phyloP scores from a whole-genome alignment of 352 stramenopile genomes.

The Pythium folliculosum region DNA sequence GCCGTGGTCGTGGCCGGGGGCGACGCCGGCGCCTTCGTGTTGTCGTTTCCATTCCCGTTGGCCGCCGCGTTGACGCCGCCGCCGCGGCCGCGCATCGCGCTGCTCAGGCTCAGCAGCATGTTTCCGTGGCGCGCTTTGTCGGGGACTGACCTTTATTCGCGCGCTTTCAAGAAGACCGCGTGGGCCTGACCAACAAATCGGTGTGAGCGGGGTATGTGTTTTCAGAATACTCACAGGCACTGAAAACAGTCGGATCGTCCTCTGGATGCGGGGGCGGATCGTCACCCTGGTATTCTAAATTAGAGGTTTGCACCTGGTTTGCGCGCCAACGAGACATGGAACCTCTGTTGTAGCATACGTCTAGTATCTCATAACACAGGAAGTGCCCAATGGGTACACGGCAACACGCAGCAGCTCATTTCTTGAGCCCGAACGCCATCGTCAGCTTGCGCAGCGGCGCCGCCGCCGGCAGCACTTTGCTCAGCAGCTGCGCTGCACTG shows the following conservation, averaged over 20 bases:
- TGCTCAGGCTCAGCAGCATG: slow-evolving; percentile 28
- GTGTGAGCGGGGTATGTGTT: background rate
- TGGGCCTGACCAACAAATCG: background rate
- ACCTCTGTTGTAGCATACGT: slow-evolving; percentile 12
- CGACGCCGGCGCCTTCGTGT: slow-evolving; percentile 1
- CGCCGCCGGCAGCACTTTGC: slow-evolving; percentile 11
- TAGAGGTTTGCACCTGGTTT: slow-evolving; percentile 9
- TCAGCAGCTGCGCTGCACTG: slow-evolving; percentile 5
- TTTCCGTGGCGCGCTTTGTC: background rate
- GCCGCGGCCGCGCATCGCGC: slow-evolving; percentile 28
- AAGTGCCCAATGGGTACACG: slow-evolving; percentile 22
- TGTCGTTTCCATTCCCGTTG: slow-evolving; percentile 6
- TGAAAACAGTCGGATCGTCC: background rate
- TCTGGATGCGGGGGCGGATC: too few relatives aligned
- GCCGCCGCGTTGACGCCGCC: background rate
- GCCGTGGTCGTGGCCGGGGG: background rate
- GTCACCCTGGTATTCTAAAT: slow-evolving; percentile 20
- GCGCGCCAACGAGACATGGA: background rate
- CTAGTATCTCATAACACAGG: slow-evolving; percentile 6
- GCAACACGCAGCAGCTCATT: background rate
- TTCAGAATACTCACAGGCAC: background rate
- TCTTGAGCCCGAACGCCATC: background rate
- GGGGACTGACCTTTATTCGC: background rate
- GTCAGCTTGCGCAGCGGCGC: slow-evolving; percentile 18
- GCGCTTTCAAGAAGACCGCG: background rate